Base-by-base conservation (phyloP, 1,284 basidiomycete genomes). In the Abortiporus biennis region DNA sequence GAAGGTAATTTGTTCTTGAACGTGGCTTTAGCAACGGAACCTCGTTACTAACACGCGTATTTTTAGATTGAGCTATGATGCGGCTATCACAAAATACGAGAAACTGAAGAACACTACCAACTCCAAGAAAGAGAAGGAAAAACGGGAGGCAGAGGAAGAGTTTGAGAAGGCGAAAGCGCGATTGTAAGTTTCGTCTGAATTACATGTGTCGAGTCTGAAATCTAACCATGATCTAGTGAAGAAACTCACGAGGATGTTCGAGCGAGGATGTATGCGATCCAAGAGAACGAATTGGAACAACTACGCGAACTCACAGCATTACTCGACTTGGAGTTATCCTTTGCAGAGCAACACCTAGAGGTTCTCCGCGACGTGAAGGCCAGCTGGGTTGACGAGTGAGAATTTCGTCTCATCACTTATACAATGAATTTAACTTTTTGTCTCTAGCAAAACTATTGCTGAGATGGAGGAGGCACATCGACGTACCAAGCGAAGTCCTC, bases 181-280 rank as follows among this genome's bases (percentile, higher is more conserved):
- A 55, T 91, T 88, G 89, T 91, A 56, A 51, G 85, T 71, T 8
- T 15, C 19, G 21, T 2, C 1, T 5, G n/a, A 8, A 15, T 22
- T 12, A 20, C 22, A 41, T 29, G 22, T 31, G 4, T 20, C 25
- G 24, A 9, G 25, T 23, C 12, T 19, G 12, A 11, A 32, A 36
- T 27, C n/a, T n/a, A n/a, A n/a, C n/a, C n/a, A n/a, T n/a, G n/a
- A n/a, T n/a, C n/a, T n/a, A 92, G 89, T 52, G 87, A 92, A 43
- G 88, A 94, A 59, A 80, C 83, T 0, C 72, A 78, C 16, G 85
- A 91, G 56, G 88, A 92, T 47, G 74, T 91, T 1, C 80, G 78
- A 17, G 72, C 73, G 1, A 76, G 85, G 22, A 87, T 92, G 74
- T 71, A 76, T 40, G 70, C 68, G 0, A 84, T 94, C 36, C 85